Evolutionary conservation across 192 early-diverging fungal species (phyloP).

Genomic region (Spinellus fusiger): DNA sequence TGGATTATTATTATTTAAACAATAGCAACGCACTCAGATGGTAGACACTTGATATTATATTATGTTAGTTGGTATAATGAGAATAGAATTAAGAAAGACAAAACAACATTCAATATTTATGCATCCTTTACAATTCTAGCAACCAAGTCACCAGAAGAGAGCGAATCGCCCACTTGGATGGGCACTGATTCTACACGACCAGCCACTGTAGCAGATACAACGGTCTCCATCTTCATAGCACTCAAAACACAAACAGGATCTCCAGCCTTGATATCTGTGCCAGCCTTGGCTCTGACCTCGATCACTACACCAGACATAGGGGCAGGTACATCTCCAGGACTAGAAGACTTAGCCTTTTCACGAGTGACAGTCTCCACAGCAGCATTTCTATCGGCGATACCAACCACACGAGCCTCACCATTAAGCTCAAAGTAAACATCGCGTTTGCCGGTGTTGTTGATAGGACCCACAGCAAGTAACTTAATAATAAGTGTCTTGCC

Average conservation of each 20-base stretch:
- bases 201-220: constrained; percentile 74
- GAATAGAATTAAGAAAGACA: neutral
- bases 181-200: constrained; percentile 70
- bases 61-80: neutral
- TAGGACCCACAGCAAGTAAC: constrained; percentile 81
- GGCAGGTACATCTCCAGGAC: constrained; percentile 80
- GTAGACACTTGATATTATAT: too few species aligned
- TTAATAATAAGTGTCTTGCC: constrained; percentile 90
- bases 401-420: constrained; percentile 86
- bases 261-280: constrained; percentile 78
- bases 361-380: constrained; percentile 59
- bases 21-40: too few species aligned
- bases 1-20: too few species aligned
- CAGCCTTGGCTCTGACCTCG: constrained; percentile 82
- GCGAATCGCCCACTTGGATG: constrained; percentile 68
- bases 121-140: constrained; percentile 55
- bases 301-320: constrained; percentile 97
- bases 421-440: constrained; percentile 97
- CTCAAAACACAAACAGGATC: constrained; percentile 87
- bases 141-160: constrained; percentile 82
- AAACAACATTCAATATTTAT: constrained; percentile 10
- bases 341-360: constrained; percentile 68
- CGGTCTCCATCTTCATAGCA: constrained; percentile 99
- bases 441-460: constrained; percentile 69
- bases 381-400: constrained; percentile 58